Evolutionary conservation across 257 asterid genomes (phyloP).

Genomic region (Datura wrightii): DNA sequence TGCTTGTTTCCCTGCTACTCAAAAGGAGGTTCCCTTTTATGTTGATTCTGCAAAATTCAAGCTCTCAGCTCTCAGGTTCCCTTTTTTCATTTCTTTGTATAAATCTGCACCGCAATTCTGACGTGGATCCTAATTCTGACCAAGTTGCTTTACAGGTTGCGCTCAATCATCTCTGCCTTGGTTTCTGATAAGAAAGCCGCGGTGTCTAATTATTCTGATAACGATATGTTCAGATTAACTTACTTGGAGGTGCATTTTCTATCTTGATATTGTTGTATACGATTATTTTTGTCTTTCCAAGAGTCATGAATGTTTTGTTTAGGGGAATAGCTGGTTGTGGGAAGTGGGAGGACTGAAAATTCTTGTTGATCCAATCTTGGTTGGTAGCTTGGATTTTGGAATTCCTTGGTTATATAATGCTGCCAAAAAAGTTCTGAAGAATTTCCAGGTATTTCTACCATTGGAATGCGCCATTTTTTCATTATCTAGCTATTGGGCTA

Average conservation of each 20-base stretch:
- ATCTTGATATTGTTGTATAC: constrained; percentile 27
- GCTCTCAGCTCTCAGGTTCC: constrained; percentile 54
- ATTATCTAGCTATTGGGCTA: not conserved
- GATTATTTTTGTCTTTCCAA: not conserved
- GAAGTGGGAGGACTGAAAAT: constrained; percentile 82
- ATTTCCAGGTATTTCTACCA: constrained; percentile 60
- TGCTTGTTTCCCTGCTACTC: constrained; percentile 43
- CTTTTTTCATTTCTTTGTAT: not conserved
- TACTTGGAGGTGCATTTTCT: constrained; percentile 81
- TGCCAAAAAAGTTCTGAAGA: constrained; percentile 79
- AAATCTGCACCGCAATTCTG: not conserved
- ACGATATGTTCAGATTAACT: constrained; percentile 71
- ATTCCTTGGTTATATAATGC: constrained; percentile 93
- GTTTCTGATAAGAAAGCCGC: constrained; percentile 61
- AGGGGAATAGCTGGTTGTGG: constrained; percentile 98
- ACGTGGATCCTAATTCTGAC: not conserved
- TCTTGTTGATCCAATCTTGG: constrained; percentile 94
- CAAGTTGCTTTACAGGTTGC: constrained; percentile 50
- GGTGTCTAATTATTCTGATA: constrained; percentile 53
- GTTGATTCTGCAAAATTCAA: constrained; percentile 46
- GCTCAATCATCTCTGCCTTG: constrained; percentile 53
- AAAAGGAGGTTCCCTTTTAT: constrained; percentile 33
- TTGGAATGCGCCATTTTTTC: not conserved
- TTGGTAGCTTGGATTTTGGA: constrained; percentile 96
- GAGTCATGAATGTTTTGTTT: constrained; percentile 2